Conservation (phyloP, 805 yeast species). For the Hanseniaspora thailandica region DNA sequence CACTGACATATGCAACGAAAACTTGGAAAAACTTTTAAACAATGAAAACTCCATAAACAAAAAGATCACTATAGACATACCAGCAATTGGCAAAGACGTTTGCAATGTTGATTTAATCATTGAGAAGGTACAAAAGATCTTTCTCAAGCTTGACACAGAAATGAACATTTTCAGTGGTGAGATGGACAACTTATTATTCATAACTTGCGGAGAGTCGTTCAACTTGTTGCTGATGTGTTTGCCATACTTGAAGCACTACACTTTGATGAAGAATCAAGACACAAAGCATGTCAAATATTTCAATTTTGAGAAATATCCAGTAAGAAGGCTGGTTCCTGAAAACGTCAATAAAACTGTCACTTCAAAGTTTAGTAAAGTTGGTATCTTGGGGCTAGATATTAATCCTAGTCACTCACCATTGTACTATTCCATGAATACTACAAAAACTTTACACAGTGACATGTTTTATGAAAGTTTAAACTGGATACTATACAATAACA, state of each 20-base stretch:
- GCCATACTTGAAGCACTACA: conserved; percentile 3
- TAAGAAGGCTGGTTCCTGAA: neutral
- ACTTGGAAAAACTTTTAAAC: neutral
- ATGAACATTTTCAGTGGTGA: neutral
- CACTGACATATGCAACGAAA: neutral
- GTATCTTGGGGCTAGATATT: conserved; percentile 1
- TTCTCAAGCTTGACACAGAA: neutral
- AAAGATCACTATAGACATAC: neutral
- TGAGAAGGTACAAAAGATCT: neutral
- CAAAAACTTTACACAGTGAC: conserved; percentile 28
- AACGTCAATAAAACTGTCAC: neutral
- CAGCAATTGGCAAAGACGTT: neutral
- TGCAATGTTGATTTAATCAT: neutral
- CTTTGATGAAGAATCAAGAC: neutral
- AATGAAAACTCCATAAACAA: neutral
- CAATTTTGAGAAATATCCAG: neutral
- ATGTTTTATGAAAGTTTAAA: conserved; percentile 31
- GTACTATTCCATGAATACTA: conserved; percentile 32
- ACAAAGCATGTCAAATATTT: neutral
- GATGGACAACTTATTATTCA: conserved; percentile 2
- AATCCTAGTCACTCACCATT: conserved; percentile 25
- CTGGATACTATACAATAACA: conserved; percentile 34
- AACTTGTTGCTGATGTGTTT: neutral
- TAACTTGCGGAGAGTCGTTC: conserved; percentile 4
- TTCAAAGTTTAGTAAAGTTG: neutral